Conservation (phyloP, 176 grass and related monocot species). For the Triticum dicoccoides region DNA sequence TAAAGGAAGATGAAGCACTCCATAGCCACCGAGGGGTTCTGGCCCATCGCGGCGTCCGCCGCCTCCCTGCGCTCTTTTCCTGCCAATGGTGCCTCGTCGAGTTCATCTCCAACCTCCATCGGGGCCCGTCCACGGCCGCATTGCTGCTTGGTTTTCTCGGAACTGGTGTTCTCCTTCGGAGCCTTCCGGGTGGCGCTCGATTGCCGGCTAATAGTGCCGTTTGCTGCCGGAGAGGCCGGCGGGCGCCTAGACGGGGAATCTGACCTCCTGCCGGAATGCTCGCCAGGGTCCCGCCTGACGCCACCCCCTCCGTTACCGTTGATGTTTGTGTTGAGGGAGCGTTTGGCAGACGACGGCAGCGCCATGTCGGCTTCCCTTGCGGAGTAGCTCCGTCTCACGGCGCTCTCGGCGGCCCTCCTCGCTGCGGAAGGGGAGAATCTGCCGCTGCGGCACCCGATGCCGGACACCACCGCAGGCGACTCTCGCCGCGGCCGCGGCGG, state of each 20-base stretch:
- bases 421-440: slow-evolving; percentile 43
- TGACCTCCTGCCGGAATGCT: slow-evolving; percentile 31
- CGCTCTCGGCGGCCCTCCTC: slow-evolving; percentile 38
- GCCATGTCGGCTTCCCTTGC: slow-evolving; percentile 44
- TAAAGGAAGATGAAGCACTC: slow-evolving; percentile 78
- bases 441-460: slow-evolving; percentile 54
- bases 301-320: neutral
- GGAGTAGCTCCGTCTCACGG: slow-evolving; percentile 34
- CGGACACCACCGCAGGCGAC: slow-evolving; percentile 39
- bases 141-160: slow-evolving; percentile 24
- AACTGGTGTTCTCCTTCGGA: neutral
- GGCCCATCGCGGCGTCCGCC: slow-evolving; percentile 2
- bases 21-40: slow-evolving; percentile 56
- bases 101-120: neutral
- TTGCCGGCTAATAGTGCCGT: neutral
- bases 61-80: neutral
- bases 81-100: neutral
- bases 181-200: slow-evolving; percentile 3
- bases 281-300: slow-evolving; percentile 33
- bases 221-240: slow-evolving; percentile 1
- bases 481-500: slow-evolving; percentile 14
- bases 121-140: neutral
- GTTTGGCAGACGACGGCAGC: slow-evolving; percentile 24
- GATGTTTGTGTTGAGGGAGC: slow-evolving; percentile 14
- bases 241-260: slow-evolving; percentile 33